These are phyloP conservation scores for Diplodia sapinea DNA, from an alignment of 2,329 filamentous ascomycete species.

Conservation along the genomic window DNA sequence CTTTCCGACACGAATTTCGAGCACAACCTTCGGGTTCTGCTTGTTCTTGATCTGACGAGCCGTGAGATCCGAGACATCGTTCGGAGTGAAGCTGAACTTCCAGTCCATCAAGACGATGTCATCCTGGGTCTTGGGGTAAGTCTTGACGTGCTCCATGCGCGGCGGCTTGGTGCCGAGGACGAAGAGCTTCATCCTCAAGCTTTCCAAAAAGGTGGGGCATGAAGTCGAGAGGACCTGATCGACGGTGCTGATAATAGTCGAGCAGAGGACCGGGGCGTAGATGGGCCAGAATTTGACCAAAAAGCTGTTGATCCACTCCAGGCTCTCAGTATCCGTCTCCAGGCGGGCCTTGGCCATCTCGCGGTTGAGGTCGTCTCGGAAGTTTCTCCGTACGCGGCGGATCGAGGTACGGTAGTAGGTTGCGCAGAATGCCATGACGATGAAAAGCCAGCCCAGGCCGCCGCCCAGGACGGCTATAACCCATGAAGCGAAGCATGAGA, in stretches of 20 bases:
- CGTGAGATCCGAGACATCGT: slow-evolving; percentile 91
- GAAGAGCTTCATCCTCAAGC: slow-evolving; percentile 90
- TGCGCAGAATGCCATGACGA: slow-evolving; percentile 88
- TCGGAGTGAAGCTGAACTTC: slow-evolving; percentile 99
- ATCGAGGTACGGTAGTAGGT: slow-evolving; percentile 98
- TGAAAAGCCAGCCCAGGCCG: slow-evolving; percentile 88
- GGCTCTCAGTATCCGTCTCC: slow-evolving; percentile 87
- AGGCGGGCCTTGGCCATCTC: slow-evolving; percentile 86
- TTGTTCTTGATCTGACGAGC: slow-evolving; percentile 89
- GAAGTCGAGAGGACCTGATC: slow-evolving; percentile 94
- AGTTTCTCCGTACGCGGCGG: slow-evolving; percentile 90
- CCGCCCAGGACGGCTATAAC: slow-evolving; percentile 86
- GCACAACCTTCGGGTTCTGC: slow-evolving; percentile 93
- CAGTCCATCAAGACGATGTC: slow-evolving; percentile 98
- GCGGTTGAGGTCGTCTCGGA: slow-evolving; percentile 89
- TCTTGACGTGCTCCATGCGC: slow-evolving; percentile 96
- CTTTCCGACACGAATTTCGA: slow-evolving; percentile 94
- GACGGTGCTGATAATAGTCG: slow-evolving; percentile 90
- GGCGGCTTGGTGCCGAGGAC: slow-evolving; percentile 94
- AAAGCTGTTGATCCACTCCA: slow-evolving; percentile 99
- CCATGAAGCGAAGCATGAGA: slow-evolving; percentile 91
- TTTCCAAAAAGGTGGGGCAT: slow-evolving; percentile 91
- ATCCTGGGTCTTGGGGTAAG: slow-evolving; percentile 93
- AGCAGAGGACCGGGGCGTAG: slow-evolving; percentile 89
- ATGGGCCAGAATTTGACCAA: slow-evolving; percentile 99